These are phyloP conservation scores for Pouteria glomerata DNA, from an alignment of 148 eudicot species.

Conservation along the genomic window DNA sequence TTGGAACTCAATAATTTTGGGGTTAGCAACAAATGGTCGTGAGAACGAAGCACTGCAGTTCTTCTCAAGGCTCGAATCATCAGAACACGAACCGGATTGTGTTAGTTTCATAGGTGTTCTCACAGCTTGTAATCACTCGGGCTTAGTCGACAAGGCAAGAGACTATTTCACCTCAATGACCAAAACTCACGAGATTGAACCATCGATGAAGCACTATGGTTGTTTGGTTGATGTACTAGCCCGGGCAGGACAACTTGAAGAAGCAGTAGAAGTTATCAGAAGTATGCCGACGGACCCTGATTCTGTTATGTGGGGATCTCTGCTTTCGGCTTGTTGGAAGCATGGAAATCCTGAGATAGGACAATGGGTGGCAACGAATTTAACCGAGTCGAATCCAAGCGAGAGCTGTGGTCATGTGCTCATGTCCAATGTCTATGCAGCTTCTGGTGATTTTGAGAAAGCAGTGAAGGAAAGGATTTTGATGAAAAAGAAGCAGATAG, in stretches of 20 bases:
- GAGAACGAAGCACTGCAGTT: conserved; percentile 34
- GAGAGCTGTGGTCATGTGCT: conserved; percentile 41
- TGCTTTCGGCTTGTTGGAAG: conserved; percentile 51
- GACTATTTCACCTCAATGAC: conserved; percentile 37
- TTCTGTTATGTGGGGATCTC: conserved; percentile 41
- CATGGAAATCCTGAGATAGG: conserved; percentile 43
- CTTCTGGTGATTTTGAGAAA: conserved; percentile 34
- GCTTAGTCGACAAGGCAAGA: conserved; percentile 38
- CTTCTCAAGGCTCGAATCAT: conserved; percentile 38
- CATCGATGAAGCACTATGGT: conserved; percentile 49
- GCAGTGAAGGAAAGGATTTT: conserved; percentile 33
- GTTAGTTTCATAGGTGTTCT: conserved; percentile 50
- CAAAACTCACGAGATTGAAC: conserved; percentile 31
- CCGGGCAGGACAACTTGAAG: conserved; percentile 37
- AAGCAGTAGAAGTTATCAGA: conserved; percentile 33
- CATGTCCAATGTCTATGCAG: conserved; percentile 43
- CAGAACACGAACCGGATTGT: conserved; percentile 32
- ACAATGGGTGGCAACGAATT: conserved; percentile 24
- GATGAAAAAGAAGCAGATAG: conserved; percentile 34
- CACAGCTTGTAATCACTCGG: conserved; percentile 41
- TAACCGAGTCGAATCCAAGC: conserved; percentile 24
- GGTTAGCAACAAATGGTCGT: conserved; percentile 50
- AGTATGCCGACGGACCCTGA: conserved; percentile 43
- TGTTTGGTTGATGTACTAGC: conserved; percentile 47
- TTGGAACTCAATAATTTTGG: conserved; percentile 62